A percentile compares a stretch with the other conserved stretches of the same genome.
Evolutionary conservation across 2,329 filamentous ascomycete genomes (phyloP).

Genomic region (Chaetomium globosum): DNA sequence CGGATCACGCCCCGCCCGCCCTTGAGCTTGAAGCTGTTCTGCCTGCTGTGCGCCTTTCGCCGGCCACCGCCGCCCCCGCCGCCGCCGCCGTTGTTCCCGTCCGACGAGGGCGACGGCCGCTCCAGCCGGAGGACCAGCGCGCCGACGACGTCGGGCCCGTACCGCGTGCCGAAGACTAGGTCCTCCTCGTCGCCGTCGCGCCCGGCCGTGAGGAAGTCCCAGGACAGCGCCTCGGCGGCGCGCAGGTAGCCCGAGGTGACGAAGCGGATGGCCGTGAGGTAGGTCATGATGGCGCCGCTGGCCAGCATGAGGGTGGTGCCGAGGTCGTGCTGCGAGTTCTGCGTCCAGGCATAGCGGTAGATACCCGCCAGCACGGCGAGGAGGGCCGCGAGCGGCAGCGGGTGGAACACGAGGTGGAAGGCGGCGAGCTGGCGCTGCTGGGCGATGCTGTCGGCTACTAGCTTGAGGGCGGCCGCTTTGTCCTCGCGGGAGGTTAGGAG

Average conservation of each 20-base stretch:
- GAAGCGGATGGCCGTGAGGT: constrained; percentile 63
- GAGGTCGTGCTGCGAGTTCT: constrained; percentile 50
- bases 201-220: constrained; percentile 55
- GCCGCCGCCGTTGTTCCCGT: neutral
- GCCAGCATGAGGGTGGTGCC: constrained; percentile 60
- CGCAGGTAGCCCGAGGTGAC: constrained; percentile 63
- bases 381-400: constrained; percentile 55
- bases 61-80: constrained; percentile 16
- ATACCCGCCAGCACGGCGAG: constrained; percentile 48
- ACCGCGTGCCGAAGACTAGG: constrained; percentile 66
- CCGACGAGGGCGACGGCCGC: constrained; percentile 37
- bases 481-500: constrained; percentile 58
- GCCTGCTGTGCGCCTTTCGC: constrained; percentile 33
- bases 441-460: constrained; percentile 79
- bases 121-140: constrained; percentile 70
- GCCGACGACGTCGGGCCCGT: constrained; percentile 70
- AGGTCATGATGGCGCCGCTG: constrained; percentile 64
- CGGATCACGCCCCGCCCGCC: constrained; percentile 72
- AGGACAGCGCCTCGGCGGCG: constrained; percentile 62
- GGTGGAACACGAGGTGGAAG: constrained; percentile 65
- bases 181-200: constrained; percentile 45
- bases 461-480: constrained; percentile 67
- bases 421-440: constrained; percentile 75
- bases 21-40: constrained; percentile 47
- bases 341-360: constrained; percentile 52